Conservation (phyloP, 805 yeast genomes). For the Middelhovenomyces tepae region DNA sequence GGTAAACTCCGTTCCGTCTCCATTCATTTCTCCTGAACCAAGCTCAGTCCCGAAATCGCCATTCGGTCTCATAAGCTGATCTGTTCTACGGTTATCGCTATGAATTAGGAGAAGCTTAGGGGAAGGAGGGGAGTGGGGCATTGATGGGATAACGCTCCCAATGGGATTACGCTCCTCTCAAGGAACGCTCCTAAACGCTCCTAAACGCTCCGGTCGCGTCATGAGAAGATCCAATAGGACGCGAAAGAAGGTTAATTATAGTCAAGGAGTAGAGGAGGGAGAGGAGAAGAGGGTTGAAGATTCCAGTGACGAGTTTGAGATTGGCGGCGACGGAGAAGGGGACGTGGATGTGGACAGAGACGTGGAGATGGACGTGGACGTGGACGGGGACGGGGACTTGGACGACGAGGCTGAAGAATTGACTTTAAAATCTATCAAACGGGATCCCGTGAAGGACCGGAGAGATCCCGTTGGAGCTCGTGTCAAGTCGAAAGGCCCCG, state of each 20-base stretch:
- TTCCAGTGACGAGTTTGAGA: constrained; percentile 7
- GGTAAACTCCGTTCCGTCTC: too few species aligned
- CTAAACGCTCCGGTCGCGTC: constrained; percentile 27
- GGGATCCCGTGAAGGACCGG: constrained; percentile 3
- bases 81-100: background rate
- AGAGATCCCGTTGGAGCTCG: constrained; percentile 2
- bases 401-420: constrained; percentile 9
- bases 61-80: background rate
- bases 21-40: too few species aligned
- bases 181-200: background rate
- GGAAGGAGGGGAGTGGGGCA: too few species aligned
- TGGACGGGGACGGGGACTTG: constrained; percentile 6
- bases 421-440: constrained; percentile 4
- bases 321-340: constrained; percentile 1
- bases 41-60: background rate
- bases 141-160: background rate
- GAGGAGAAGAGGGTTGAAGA: constrained; percentile 10
- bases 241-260: constrained; percentile 12
- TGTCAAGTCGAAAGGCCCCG: constrained; percentile 6
- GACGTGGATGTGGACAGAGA: constrained; percentile 6
- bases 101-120: too few species aligned
- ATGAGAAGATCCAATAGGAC: constrained; percentile 20
- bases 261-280: constrained; percentile 10
- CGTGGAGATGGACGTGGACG: constrained; percentile 5
- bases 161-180: background rate